Base-by-base conservation (phyloP, 805 yeast species). In the Lipomyces sp. region DNA sequence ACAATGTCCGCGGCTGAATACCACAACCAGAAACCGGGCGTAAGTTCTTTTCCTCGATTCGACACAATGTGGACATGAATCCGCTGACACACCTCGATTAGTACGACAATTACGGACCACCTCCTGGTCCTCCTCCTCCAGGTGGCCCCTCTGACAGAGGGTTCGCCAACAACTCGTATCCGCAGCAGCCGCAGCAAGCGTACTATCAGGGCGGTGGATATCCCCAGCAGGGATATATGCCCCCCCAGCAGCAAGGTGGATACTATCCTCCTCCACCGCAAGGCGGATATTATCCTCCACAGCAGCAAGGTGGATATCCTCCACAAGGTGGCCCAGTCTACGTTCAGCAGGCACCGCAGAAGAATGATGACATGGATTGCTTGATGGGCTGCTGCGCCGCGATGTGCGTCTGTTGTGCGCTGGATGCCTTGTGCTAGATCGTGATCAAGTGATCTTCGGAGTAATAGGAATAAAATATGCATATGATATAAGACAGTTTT, bases 371-470 rank as follows among this genome's bases (percentile, higher is more conserved):
- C 54, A 55, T 60, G n/a, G 59, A 64, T 50, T 63, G 73, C 64
- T 55, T 66, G 56, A 39, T 65, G 39, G 70, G 69, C 3, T 71
- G 70, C 60, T 63, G 69, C 45, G 73, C 73, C 11, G 73, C 73
- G 24, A 66, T 71, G 45, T 71, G 73, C 39, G 66, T 71, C 15
- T 71, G 73, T 64, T 67, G 73, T 35, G 64, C 73, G 10, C 62
- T 71, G 18, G 70, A 66, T 45, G 70, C 67, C 35, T 59, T 62
- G 63, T 64, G 54, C 62, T 73, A 48, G 59, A 32, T 18, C 10
- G 8, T 30, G 15, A 3, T 51, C 30, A 51, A 51, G 2, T 8
- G 54, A 7, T 15, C 13, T 15, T 33, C 34, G 54, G 33, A 24
- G 24, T 15, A 42, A 42, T 42, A n/a, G 48, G 48, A 42, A 42